phyloP scores from a whole-genome alignment of 352 stramenopile species.

The Globisporangium heterothallicum region DNA sequence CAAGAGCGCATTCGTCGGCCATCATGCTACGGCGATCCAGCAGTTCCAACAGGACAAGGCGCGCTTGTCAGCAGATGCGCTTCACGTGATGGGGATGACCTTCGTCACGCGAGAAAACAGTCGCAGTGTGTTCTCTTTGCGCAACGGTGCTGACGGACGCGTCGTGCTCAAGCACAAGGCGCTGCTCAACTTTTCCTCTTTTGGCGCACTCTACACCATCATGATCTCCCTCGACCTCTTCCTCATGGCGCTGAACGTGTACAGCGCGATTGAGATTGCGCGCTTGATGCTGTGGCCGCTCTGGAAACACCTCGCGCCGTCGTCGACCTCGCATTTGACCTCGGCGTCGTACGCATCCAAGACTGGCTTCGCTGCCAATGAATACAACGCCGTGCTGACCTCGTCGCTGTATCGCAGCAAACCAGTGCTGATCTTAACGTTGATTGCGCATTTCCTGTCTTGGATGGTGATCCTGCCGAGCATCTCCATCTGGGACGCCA shows the following conservation, averaged over 20 bases:
- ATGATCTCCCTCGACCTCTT: conserved; percentile 36
- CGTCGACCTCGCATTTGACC: conserved; percentile 9
- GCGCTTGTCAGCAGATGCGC: conserved; percentile 18
- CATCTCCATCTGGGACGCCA: conserved; percentile 23
- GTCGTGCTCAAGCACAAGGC: conserved; percentile 24
- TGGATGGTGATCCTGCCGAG: conserved; percentile 47
- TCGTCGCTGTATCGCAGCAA: conserved; percentile 33
- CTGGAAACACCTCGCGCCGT: conserved; percentile 18
- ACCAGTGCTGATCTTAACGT: conserved; percentile 25
- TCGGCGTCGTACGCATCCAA: conserved; percentile 24
- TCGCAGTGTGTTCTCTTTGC: conserved; percentile 16
- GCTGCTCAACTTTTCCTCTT: conserved; percentile 36
- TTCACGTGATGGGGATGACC: conserved; percentile 28
- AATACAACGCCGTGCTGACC: conserved; percentile 33
- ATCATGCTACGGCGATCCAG: conserved; percentile 7
- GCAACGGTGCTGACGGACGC: neutral
- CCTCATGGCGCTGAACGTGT: conserved; percentile 27
- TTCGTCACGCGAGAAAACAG: conserved; percentile 30
- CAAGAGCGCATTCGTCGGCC: conserved; percentile 26
- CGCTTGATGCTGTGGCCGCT: conserved; percentile 24
- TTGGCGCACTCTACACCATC: conserved; percentile 36
- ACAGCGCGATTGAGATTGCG: conserved; percentile 27
- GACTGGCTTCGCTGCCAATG: conserved; percentile 21
- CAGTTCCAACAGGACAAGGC: conserved; percentile 24
- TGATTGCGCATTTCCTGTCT: conserved; percentile 33